Evolutionary conservation across 495 filamentous ascomycete species (phyloP), one percentile per base, ranked within the genome.

Genomic region (Podospora didyma): DNA sequence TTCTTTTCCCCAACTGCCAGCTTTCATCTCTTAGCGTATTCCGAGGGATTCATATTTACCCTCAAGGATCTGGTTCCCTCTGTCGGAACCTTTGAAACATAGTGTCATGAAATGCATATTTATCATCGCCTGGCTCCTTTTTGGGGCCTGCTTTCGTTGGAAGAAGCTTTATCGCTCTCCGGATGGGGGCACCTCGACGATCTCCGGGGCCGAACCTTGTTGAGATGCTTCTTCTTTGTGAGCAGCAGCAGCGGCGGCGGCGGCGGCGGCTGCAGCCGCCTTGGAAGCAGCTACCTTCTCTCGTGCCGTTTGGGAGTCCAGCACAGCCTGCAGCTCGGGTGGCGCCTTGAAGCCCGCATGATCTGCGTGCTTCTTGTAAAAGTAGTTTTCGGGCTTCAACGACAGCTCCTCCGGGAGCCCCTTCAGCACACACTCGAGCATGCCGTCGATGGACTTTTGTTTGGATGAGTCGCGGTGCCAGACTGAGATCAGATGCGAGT

Each of bases 381-480:
- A 96, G 70, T 87, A 92, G 53, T 84, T 84, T 23, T 84, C 80
- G 10, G 82, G 72, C 73, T 83, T 85, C 7, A 89, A 89, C 47
- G 76, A 75, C 31, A 94, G 69, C 56, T 88, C 85, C 5, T 78
- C 75, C 1, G 85, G 84, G 2, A 96, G 71, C 49, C 85, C 79
- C 17, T 86, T 82, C 19, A 94, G 74, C 16, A 94, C 84, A 22
- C 80, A 83, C 57, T 79, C 69, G 31, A 89, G 76, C 17, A 96
- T 80, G 42, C 72, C 78, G 57, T 90, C 83, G 57, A 92, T 85
- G 2, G 88, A 91, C 56, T 77, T 82, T 55, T 88, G 77, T 67
- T 89, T 87, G 16, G 82, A 84, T 31, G 78, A 79, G 60, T 92
- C 87, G 34, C 91, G 87, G 71, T 95, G 92, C 92, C 92, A 96